phyloP scores from a whole-genome alignment of 2,329 filamentous ascomycete species.

The Neocatenulostroma microsporum region DNA sequence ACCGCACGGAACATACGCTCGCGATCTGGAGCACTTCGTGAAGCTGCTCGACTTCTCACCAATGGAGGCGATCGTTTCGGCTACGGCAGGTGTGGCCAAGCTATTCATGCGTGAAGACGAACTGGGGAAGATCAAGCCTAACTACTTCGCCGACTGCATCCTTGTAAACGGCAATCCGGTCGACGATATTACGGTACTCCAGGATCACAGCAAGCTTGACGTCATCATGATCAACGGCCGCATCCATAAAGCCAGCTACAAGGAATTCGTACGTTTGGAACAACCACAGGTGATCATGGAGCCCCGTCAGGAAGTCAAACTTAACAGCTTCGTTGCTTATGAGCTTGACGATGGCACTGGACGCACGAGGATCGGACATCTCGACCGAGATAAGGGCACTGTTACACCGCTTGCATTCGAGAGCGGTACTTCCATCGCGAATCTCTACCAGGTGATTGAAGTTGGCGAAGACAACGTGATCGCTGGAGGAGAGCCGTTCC shows the following conservation, averaged over 20 bases:
- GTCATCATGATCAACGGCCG: constrained; percentile 44
- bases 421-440: constrained; percentile 41
- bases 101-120: constrained; percentile 40
- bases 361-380: constrained; percentile 35
- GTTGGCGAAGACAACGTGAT: constrained; percentile 36
- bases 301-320: constrained; percentile 3
- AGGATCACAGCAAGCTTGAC: constrained; percentile 37
- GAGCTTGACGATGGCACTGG: constrained; percentile 8
- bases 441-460: constrained; percentile 48
- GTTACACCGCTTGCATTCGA: constrained; percentile 40
- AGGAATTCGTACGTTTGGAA: constrained; percentile 14
- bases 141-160: constrained; percentile 43
- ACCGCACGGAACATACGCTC: constrained; percentile 42
- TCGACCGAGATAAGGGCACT: constrained; percentile 29
- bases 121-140: constrained; percentile 42
- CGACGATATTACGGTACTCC: constrained; percentile 44
- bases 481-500: constrained; percentile 27
- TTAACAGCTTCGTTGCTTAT: constrained; percentile 10
- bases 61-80: constrained; percentile 39
- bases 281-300: constrained; percentile 9
- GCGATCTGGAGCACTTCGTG: constrained; percentile 39
- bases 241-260: constrained; percentile 34
- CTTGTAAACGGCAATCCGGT: constrained; percentile 45
- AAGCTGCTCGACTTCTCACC: constrained; percentile 40
- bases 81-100: constrained; percentile 44